These are phyloP conservation scores for Carex sylvatica DNA, from an alignment of 202 grass and related monocot genomes.

Conservation along the genomic window DNA sequence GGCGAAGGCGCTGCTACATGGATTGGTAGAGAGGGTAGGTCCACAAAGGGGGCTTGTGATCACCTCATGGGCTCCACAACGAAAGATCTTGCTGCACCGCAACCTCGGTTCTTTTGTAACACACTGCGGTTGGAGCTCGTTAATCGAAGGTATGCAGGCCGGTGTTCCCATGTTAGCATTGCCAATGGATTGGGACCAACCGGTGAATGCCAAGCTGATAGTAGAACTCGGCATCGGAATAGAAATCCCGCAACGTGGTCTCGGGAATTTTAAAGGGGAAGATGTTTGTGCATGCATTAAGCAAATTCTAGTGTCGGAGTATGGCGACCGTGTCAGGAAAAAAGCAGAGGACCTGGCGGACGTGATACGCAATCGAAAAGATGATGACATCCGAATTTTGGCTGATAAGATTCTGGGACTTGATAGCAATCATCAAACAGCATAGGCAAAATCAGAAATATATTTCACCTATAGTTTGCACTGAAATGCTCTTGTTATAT, in stretches of 20 bases:
- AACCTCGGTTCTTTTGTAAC: background rate
- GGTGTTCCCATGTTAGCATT: slow-evolving; percentile 21
- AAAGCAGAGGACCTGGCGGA: slow-evolving; percentile 12
- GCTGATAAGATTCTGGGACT: slow-evolving; percentile 15
- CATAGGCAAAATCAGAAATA: no score
- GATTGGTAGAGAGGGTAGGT: background rate
- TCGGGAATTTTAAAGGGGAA: slow-evolving; percentile 6
- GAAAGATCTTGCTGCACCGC: slow-evolving; percentile 2
- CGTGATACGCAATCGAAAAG: background rate
- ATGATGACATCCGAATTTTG: slow-evolving; percentile 24
- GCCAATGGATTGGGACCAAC: slow-evolving; percentile 21
- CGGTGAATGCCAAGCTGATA: background rate
- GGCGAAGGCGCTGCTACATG: background rate
- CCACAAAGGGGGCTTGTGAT: slow-evolving; percentile 4
- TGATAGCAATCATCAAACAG: background rate
- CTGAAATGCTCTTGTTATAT: no score
- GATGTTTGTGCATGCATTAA: background rate
- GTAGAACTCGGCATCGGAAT: slow-evolving; percentile 1
- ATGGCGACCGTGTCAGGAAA: background rate
- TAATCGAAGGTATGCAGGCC: slow-evolving; percentile 19
- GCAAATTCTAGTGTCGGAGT: background rate
- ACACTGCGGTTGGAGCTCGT: slow-evolving; percentile 30
- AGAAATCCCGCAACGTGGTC: background rate
- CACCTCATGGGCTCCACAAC: slow-evolving; percentile 10
- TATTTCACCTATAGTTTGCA: no score